A percentile compares a stretch with the other conserved stretches of the same genome.
Conservation (phyloP, 495 filamentous ascomycete species). For the Saxophila tyrrhenica region DNA sequence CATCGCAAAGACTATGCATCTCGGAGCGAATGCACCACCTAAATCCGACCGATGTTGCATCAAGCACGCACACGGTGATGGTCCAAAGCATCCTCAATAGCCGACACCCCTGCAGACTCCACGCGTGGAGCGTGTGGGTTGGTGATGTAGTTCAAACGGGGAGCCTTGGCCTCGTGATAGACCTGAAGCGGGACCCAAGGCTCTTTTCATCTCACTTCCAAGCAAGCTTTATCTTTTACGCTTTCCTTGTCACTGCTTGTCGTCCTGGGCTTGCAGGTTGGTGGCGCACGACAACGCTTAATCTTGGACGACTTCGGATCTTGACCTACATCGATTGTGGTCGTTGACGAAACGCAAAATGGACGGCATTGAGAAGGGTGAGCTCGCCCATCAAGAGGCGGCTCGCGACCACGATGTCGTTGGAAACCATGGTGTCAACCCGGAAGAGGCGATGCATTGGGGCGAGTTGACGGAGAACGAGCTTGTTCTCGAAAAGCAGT, state of each 20-base stretch:
- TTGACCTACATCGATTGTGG: too few relatives aligned
- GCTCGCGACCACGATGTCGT: conserved; percentile 32
- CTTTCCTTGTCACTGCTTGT: not conserved
- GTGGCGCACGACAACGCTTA: not conserved
- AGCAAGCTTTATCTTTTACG: not conserved
- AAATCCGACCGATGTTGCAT: too few relatives aligned
- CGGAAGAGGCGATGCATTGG: conserved; percentile 36
- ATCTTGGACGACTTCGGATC: not conserved
- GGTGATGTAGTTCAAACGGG: not conserved
- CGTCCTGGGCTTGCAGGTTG: not conserved
- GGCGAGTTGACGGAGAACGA: conserved; percentile 37
- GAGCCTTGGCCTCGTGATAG: too few relatives aligned
- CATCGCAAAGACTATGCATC: too few relatives aligned
- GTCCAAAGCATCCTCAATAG: too few relatives aligned
- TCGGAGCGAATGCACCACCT: too few relatives aligned
- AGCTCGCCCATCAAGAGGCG: conserved; percentile 5
- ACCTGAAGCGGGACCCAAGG: not conserved
- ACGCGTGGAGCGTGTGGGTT: too few relatives aligned
- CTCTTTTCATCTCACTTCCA: not conserved
- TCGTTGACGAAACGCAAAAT: too few relatives aligned
- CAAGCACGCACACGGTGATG: too few relatives aligned
- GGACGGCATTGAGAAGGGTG: not conserved
- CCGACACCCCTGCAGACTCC: too few relatives aligned
- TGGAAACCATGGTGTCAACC: conserved; percentile 33
- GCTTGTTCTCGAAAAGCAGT: conserved; percentile 35